phyloP scores from a whole-genome alignment of 1,139 yeast species.

The Debaryomycetaceae sp. region DNA sequence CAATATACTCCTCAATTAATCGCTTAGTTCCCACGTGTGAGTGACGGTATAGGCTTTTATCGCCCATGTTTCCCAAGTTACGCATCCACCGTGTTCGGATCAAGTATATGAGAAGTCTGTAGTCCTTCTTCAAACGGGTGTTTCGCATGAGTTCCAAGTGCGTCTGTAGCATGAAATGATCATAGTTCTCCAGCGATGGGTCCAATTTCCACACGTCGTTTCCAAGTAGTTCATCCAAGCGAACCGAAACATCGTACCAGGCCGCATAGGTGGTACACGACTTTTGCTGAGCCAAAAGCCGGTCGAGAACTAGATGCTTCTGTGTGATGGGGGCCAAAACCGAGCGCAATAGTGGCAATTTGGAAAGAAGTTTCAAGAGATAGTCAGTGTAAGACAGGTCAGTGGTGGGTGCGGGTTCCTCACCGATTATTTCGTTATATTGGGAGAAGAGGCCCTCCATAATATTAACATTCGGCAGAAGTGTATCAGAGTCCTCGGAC shows the following conservation, averaged over 20 bases:
- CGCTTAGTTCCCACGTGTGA: conserved; percentile 79
- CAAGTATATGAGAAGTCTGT: conserved; percentile 51
- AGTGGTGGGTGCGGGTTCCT: background rate
- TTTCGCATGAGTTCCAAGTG: conserved; percentile 47
- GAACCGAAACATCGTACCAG: conserved; percentile 57
- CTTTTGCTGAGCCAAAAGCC: conserved; percentile 38
- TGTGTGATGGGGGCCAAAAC: background rate
- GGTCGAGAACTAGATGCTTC: conserved; percentile 8
- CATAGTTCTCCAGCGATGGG: conserved; percentile 56
- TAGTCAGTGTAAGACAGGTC: background rate
- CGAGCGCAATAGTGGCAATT: background rate
- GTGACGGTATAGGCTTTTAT: conserved; percentile 63
- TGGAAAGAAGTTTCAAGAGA: too few relatives aligned
- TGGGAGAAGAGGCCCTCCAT: background rate
- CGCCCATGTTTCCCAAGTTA: conserved; percentile 82
- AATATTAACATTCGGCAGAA: background rate
- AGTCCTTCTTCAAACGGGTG: conserved; percentile 51
- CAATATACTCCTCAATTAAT: conserved; percentile 71
- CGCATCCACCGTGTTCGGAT: conserved; percentile 80
- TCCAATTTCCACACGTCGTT: conserved; percentile 63
- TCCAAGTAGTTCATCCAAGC: conserved; percentile 55
- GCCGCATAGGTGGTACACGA: conserved; percentile 54
- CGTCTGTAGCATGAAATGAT: conserved; percentile 47
- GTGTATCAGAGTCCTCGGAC: too few relatives aligned
- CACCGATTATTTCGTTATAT: background rate